Evolutionary conservation across 2,329 filamentous ascomycete species (phyloP).

Genomic region (Fusarium miscanthi): DNA sequence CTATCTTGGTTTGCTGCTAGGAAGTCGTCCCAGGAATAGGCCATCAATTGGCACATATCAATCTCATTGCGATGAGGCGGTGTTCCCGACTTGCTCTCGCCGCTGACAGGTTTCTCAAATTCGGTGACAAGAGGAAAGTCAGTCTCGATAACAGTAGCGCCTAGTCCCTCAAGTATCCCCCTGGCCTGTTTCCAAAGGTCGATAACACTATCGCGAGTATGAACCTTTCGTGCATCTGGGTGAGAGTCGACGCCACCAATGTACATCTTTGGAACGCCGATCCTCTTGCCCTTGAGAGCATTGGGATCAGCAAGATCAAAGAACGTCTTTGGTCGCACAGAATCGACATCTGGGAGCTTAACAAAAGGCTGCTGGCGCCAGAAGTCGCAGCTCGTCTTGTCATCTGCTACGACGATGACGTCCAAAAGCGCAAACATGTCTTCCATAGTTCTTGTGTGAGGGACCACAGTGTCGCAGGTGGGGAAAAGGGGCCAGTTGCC

Average conservation of each 20-base stretch:
- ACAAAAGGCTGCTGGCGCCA: conserved; percentile 26
- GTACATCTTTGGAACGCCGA: conserved; percentile 25
- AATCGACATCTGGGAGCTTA: not conserved
- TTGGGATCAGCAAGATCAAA: not conserved
- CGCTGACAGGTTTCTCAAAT: not conserved
- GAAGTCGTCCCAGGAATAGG: conserved; percentile 12
- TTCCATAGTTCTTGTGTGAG: conserved; percentile 10
- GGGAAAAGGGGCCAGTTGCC: conserved; percentile 32
- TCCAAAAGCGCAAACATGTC: conserved; percentile 27
- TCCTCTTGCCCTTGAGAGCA: conserved; percentile 5
- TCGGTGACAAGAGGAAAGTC: not conserved
- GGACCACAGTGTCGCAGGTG: conserved; percentile 20
- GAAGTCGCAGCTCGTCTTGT: conserved; percentile 9
- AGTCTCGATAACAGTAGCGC: not conserved
- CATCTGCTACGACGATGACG: conserved; percentile 5
- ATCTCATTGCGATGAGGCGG: conserved; percentile 6
- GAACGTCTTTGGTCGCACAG: conserved; percentile 4
- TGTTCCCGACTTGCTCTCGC: not conserved
- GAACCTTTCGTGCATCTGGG: not conserved
- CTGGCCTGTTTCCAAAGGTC: not conserved
- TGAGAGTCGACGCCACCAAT: conserved; percentile 6
- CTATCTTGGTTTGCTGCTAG: not conserved
- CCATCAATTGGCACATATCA: conserved; percentile 5
- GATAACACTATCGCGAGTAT: not conserved
- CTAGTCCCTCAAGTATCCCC: not conserved